Conservation (phyloP, 2,329 filamentous ascomycete species). For the Eutypella sp. region DNA sequence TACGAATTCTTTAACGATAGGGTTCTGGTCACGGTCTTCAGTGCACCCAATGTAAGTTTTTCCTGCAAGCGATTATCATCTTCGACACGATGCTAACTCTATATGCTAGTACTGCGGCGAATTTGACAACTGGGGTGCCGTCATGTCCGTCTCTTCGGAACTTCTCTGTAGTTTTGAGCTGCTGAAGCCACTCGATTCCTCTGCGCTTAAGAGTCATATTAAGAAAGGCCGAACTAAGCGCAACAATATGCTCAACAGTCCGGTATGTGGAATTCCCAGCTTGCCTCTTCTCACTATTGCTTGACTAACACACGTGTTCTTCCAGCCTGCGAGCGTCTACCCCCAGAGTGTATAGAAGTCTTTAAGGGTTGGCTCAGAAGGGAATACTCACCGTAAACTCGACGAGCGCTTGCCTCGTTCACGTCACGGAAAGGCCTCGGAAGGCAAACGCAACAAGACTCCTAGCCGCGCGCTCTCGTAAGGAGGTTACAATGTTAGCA, state of each 20-base stretch:
- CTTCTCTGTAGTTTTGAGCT: slow-evolving; percentile 95
- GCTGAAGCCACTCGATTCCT: slow-evolving; percentile 92
- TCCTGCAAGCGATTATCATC: not conserved
- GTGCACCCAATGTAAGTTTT: slow-evolving; percentile 85
- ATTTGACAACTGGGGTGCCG: slow-evolving; percentile 98
- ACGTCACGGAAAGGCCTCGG: too few relatives aligned
- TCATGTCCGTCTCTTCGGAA: slow-evolving; percentile 95
- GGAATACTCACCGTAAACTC: not conserved
- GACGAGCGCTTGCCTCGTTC: not conserved
- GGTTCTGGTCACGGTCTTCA: slow-evolving; percentile 93
- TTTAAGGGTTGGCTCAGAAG: not conserved
- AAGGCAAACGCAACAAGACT: too few relatives aligned
- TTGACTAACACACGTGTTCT: slow-evolving; percentile 9
- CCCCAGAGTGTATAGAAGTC: slow-evolving; percentile 48
- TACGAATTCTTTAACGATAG: slow-evolving; percentile 98
- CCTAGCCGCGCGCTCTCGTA: too few relatives aligned
- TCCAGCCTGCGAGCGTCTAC: slow-evolving; percentile 52
- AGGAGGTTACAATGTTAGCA: not conserved
- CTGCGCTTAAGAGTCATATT: slow-evolving; percentile 94
- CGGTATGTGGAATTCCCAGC: slow-evolving; percentile 55
- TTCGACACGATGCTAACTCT: slow-evolving; percentile 19
- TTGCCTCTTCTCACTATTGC: not conserved
- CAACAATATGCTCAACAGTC: slow-evolving; percentile 93
- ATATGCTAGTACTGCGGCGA: slow-evolving; percentile 81
- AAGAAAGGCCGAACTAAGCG: slow-evolving; percentile 96